phyloP scores from a whole-genome alignment of 495 filamentous ascomycete genomes.

The Aspergillus steynii region DNA sequence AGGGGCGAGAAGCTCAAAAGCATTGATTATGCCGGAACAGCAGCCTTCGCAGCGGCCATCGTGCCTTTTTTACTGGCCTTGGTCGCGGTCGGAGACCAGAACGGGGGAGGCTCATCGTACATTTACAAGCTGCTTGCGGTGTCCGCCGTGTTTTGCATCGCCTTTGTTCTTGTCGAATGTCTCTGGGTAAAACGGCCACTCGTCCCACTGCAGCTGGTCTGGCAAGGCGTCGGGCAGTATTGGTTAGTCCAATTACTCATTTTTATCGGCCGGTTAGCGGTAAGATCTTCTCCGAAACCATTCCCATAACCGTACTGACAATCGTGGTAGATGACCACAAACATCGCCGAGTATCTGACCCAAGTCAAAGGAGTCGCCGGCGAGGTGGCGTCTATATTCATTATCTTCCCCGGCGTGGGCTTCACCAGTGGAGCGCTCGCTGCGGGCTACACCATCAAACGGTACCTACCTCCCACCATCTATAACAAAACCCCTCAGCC shows the following conservation, averaged over 20 bases:
- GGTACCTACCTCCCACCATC: neutral
- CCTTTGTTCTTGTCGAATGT: slow-evolving; percentile 3
- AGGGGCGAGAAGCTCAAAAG: neutral
- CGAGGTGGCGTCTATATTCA: neutral
- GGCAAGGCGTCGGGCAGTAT: slow-evolving; percentile 9
- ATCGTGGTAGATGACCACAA: neutral
- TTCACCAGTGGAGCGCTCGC: slow-evolving; percentile 3
- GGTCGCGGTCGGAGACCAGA: neutral
- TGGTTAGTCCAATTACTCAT: slow-evolving; percentile 9
- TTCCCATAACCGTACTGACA: neutral
- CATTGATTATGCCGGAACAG: slow-evolving; percentile 1
- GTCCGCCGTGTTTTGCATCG: neutral
- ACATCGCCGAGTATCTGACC: slow-evolving; percentile 9
- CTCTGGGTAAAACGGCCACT: slow-evolving; percentile 9
- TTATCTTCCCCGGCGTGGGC: slow-evolving; percentile 2
- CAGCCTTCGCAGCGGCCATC: neutral
- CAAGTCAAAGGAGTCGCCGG: slow-evolving; percentile 2
- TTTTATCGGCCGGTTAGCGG: slow-evolving; percentile 7
- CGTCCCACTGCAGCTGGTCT: slow-evolving; percentile 7
- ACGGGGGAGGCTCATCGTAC: neutral
- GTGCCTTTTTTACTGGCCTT: neutral
- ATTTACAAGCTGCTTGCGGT: neutral
- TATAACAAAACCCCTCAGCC: neutral
- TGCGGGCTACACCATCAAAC: slow-evolving; percentile 11
- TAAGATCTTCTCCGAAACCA: neutral